Evolutionary conservation across 306 rosid genomes (phyloP).

Genomic region (Coriaria nepalensis): DNA sequence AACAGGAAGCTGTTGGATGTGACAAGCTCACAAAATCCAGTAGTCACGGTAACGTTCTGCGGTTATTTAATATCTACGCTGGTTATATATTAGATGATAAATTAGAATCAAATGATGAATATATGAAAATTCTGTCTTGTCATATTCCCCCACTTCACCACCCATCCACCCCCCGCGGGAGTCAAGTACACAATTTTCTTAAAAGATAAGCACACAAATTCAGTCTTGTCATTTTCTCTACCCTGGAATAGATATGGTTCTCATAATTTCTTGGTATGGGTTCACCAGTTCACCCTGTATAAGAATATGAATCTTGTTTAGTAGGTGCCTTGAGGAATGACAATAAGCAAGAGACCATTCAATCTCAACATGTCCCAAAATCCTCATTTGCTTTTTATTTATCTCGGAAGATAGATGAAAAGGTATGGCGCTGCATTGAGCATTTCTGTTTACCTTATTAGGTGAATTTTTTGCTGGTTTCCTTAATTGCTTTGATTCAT

Average conservation of each 20-base stretch:
- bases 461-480: slow-evolving; percentile 10
- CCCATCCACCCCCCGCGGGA: too few species aligned
- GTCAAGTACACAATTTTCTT: too few species aligned
- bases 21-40: slow-evolving; percentile 28
- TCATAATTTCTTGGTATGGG: slow-evolving; percentile 1
- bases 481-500: slow-evolving; percentile 13
- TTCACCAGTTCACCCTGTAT: slow-evolving; percentile 3
- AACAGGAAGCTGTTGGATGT: slow-evolving; percentile 38
- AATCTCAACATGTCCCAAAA: slow-evolving; percentile 19
- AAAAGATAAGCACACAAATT: too few species aligned
- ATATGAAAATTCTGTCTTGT: too few species aligned
- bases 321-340: slow-evolving; percentile 27
- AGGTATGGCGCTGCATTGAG: slow-evolving; percentile 36
- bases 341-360: slow-evolving; percentile 23
- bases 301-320: slow-evolving; percentile 20
- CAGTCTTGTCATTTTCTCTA: too few species aligned
- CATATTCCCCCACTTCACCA: too few species aligned
- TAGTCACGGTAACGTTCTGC: slow-evolving; percentile 30
- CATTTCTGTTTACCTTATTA: slow-evolving; percentile 11
- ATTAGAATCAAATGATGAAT: background rate
- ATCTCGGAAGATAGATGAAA: slow-evolving; percentile 30
- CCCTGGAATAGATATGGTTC: too few species aligned
- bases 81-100: background rate
- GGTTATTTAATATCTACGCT: background rate
- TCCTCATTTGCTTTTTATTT: slow-evolving; percentile 35